phyloP scores from a whole-genome alignment of 1,284 basidiomycete species.

The Malassezia pachydermatis region DNA sequence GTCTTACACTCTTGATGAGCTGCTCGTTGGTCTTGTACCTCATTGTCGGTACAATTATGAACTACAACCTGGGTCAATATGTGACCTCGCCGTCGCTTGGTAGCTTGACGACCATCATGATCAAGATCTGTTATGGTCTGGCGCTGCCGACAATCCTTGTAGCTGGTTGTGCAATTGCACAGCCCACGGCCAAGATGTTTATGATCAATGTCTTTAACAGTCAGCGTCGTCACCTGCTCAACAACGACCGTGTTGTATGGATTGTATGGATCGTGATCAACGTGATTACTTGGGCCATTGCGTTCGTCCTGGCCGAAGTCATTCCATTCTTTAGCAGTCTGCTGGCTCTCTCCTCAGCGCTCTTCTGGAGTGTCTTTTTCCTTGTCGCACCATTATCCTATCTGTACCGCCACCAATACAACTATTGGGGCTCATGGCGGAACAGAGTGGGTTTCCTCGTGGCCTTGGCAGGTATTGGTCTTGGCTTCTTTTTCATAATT shows the following conservation, averaged over 20 bases:
- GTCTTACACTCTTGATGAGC: constrained; percentile 23
- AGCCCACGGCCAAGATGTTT: constrained; percentile 33
- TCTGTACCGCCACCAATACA: constrained; percentile 32
- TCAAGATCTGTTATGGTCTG: constrained; percentile 36
- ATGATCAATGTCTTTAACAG: constrained; percentile 29
- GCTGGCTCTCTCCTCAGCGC: constrained; percentile 28
- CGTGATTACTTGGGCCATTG: constrained; percentile 29
- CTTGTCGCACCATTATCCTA: constrained; percentile 26
- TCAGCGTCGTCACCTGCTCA: constrained; percentile 2
- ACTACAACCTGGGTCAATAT: constrained; percentile 38
- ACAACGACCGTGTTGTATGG: constrained; percentile 14
- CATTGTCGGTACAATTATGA: constrained; percentile 38
- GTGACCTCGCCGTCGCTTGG: constrained; percentile 36
- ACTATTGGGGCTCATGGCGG: constrained; percentile 20
- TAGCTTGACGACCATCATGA: constrained; percentile 22
- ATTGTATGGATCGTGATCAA: constrained; percentile 33
- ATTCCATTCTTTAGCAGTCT: constrained; percentile 35
- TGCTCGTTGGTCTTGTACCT: constrained; percentile 36
- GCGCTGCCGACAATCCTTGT: constrained; percentile 36
- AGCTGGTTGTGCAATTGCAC: constrained; percentile 34
- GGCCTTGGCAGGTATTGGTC: constrained; percentile 37
- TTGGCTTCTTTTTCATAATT: constrained; percentile 46
- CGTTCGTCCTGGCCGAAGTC: constrained; percentile 30
- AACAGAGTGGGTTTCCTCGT: constrained; percentile 22
- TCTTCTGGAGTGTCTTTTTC: constrained; percentile 36